Evolutionary conservation across 2,329 filamentous ascomycete species (phyloP), one percentile per base, ranked within the genome.

Genomic region (Nemania bipapillata): DNA sequence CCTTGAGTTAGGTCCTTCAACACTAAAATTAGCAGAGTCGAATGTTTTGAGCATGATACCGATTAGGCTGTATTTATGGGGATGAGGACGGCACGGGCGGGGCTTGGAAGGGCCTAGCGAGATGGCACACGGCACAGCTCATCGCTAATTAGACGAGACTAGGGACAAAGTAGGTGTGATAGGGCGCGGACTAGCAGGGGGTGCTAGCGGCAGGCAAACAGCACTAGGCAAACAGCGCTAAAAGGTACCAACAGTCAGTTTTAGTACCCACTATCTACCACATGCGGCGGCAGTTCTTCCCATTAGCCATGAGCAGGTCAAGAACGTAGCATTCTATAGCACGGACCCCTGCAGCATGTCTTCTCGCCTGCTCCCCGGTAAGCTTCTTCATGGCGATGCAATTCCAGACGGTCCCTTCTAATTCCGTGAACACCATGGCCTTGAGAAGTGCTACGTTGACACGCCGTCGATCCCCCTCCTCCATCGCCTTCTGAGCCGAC

Each of bases 371-470:
- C 35, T 73, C 70, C 37, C 69, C 62, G 11, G 70, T 68, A 9
- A 75, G 67, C 22, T 15, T 37, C 3, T 17, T 67, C 7, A 64
- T 69, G 20, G 64, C 65, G 3, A 69, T 71, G 17, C 64, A 59
- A 32, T 63, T 60, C 75, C 74, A 77, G 30, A 76, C 47, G 0
- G 70, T 75, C 8, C 69, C 69, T 28, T 75, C 75, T 2, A 76
- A 15, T 20, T 74, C 73, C 28, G 72, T 75, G n/a, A 72, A 56
- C 12, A 70, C 71, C 60, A 74, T 72, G 22, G 71, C 71, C 57
- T 72, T 47, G 30, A 76, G 70, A 4, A 76, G 66, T 49, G 73
- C 72, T 4, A 66, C 56, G 22, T 74, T 69, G 37, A 65, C 50
- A n/a, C 72, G 64, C 0, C 70, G 70, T 7, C 66, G 69, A 26